Evolutionary conservation across 2,329 filamentous ascomycete genomes (phyloP).

Genomic region (Talaromyces sp.): DNA sequence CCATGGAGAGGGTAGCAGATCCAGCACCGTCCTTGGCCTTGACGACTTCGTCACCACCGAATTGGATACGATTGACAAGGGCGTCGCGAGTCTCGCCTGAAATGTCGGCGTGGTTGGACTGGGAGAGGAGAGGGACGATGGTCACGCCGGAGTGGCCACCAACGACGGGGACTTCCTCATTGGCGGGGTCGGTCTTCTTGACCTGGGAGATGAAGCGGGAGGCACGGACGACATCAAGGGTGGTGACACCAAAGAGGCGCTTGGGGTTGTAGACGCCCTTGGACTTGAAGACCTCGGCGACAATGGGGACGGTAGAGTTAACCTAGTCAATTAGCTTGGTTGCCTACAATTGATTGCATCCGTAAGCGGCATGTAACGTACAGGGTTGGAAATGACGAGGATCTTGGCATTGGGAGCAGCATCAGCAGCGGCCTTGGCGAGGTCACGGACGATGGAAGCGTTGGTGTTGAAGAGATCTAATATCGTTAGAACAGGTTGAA

Average conservation of each 20-base stretch:
- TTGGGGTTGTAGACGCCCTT: slow-evolving; percentile 97
- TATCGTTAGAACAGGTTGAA: not conserved
- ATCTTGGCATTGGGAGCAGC: slow-evolving; percentile 87
- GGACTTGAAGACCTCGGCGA: slow-evolving; percentile 93
- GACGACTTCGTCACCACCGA: slow-evolving; percentile 98
- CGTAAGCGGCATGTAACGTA: slow-evolving; percentile 32
- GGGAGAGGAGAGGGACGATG: slow-evolving; percentile 95
- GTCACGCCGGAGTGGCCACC: slow-evolving; percentile 97
- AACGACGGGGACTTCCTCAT: slow-evolving; percentile 92
- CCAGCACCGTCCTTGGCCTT: slow-evolving; percentile 98
- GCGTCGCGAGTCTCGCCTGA: slow-evolving; percentile 66
- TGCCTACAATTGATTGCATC: not conserved
- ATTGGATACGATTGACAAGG: slow-evolving; percentile 93
- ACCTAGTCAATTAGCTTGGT: slow-evolving; percentile 43
- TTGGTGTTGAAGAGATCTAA: slow-evolving; percentile 99
- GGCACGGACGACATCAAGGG: slow-evolving; percentile 95
- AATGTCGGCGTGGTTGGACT: slow-evolving; percentile 82
- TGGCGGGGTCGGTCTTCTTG: slow-evolving; percentile 81
- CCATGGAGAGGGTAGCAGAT: slow-evolving; percentile 97
- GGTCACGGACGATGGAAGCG: slow-evolving; percentile 96
- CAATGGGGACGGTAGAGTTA: slow-evolving; percentile 99
- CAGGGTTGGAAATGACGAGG: slow-evolving; percentile 96
- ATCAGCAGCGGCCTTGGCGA: slow-evolving; percentile 90
- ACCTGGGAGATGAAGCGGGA: slow-evolving; percentile 95
- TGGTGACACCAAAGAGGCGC: slow-evolving; percentile 98